phyloP scores from a whole-genome alignment of 257 asterid genomes.

The Parsonsia alboflavescens region DNA sequence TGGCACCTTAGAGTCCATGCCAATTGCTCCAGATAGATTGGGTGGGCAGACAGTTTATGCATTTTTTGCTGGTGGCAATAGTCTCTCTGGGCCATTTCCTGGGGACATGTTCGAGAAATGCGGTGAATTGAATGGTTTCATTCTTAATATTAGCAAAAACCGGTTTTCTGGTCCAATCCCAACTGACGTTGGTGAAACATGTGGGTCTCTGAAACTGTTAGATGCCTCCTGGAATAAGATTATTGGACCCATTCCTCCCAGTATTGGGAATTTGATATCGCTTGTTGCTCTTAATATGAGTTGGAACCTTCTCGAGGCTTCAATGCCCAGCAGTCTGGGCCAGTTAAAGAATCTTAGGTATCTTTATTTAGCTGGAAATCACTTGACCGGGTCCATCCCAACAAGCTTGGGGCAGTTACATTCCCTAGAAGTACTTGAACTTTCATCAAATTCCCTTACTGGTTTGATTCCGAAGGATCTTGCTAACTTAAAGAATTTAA shows the following conservation, averaged over 20 bases:
- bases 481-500: slow-evolving; percentile 52
- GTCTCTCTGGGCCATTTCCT: slow-evolving; percentile 61
- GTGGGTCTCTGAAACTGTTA: slow-evolving; percentile 49
- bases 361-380: slow-evolving; percentile 70
- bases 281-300: slow-evolving; percentile 60
- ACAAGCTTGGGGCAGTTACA: slow-evolving; percentile 49
- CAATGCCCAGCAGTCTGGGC: slow-evolving; percentile 61
- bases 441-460: slow-evolving; percentile 58
- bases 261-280: slow-evolving; percentile 50
- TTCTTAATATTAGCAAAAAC: slow-evolving; percentile 60
- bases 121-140: slow-evolving; percentile 49
- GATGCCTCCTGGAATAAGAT: slow-evolving; percentile 69
- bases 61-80: slow-evolving; percentile 71
- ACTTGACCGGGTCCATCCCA: slow-evolving; percentile 67
- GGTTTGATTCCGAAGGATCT: slow-evolving; percentile 73
- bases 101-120: slow-evolving; percentile 54
- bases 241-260: slow-evolving; percentile 50
- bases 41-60: slow-evolving; percentile 58
- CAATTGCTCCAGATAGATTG: slow-evolving; percentile 50
- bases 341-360: slow-evolving; percentile 47
- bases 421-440: slow-evolving; percentile 61
- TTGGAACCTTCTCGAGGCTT: slow-evolving; percentile 58
- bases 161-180: slow-evolving; percentile 63
- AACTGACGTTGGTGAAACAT: slow-evolving; percentile 39
- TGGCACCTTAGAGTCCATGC: slow-evolving; percentile 50